These are phyloP conservation scores for Phytophthora ohioensis DNA, from an alignment of 352 stramenopile genomes.

Conservation along the genomic window DNA sequence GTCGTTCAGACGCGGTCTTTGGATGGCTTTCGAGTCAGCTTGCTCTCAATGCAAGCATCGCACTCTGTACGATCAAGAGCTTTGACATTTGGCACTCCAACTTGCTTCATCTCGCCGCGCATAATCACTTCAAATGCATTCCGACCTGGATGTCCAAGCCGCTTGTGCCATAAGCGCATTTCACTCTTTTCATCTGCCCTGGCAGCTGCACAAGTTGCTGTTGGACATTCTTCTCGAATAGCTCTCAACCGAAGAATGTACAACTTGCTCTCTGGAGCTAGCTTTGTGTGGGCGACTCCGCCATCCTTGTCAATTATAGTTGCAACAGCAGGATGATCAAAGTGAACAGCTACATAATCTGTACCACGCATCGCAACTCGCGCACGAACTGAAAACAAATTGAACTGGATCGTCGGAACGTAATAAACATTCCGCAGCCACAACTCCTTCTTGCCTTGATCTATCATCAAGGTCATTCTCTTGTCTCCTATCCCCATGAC, in stretches of 20 bases:
- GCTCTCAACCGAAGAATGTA: neutral
- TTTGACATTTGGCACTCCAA: neutral
- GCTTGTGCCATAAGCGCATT: neutral
- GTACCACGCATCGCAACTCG: neutral
- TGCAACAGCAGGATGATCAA: neutral
- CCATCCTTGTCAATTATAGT: neutral
- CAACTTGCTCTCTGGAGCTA: neutral
- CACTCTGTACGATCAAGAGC: neutral
- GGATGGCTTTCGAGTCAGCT: too few species aligned
- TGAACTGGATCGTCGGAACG: neutral
- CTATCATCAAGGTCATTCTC: neutral
- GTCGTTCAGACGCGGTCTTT: too few species aligned
- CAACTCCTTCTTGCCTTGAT: neutral
- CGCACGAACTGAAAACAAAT: neutral
- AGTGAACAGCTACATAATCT: neutral
- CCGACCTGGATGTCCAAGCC: neutral
- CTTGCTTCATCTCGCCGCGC: neutral
- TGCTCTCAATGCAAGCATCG: too few species aligned
- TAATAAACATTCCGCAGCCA: constrained; percentile 1
- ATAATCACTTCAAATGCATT: neutral
- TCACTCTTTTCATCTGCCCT: neutral
- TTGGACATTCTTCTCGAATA: neutral
- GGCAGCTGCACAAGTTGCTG: neutral
- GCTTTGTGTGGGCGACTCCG: neutral
- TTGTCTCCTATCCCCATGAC: constrained; percentile 11